phyloP scores from a whole-genome alignment of 208 protist species.

The Herpetomonas samuelpessoai region DNA sequence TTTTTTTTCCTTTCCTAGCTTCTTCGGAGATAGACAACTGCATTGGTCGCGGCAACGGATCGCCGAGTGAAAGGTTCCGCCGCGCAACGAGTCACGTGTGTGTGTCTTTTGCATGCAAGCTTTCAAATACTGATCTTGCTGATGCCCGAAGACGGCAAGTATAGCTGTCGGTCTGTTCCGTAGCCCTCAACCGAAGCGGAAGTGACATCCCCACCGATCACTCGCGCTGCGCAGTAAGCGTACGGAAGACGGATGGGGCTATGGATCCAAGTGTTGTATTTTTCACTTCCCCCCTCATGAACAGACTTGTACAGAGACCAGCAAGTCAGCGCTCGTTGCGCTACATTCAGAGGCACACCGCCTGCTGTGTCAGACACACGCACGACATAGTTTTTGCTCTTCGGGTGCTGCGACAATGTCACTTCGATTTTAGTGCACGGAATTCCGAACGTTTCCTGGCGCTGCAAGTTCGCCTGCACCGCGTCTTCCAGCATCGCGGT shows the following conservation, averaged over 20 bases:
- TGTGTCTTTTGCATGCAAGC: no score
- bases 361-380: constrained; percentile 71
- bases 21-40: no score
- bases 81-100: no score
- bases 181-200: constrained; percentile 69
- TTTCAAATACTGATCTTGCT: constrained; percentile 17
- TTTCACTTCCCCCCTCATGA: constrained; percentile 7
- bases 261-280: constrained; percentile 46
- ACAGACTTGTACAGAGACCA: constrained; percentile 48
- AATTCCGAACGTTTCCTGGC: constrained; percentile 45
- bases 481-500: constrained; percentile 66
- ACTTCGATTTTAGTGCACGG: constrained; percentile 55
- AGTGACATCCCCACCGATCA: constrained; percentile 56
- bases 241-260: constrained; percentile 66
- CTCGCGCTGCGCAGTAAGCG: constrained; percentile 41
- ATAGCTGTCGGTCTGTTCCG: constrained; percentile 63
- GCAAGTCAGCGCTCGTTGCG: constrained; percentile 32
- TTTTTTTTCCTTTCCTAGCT: no score
- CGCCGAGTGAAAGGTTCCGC: no score
- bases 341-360: constrained; percentile 45
- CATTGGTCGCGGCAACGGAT: no score
- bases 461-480: constrained; percentile 46
- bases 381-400: constrained; percentile 44
- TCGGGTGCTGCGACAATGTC: constrained; percentile 37
- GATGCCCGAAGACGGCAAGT: constrained; percentile 46